These are phyloP conservation scores for Auriscalpium microsporum DNA, from an alignment of 768 basidiomycete species.

Conservation along the genomic window DNA sequence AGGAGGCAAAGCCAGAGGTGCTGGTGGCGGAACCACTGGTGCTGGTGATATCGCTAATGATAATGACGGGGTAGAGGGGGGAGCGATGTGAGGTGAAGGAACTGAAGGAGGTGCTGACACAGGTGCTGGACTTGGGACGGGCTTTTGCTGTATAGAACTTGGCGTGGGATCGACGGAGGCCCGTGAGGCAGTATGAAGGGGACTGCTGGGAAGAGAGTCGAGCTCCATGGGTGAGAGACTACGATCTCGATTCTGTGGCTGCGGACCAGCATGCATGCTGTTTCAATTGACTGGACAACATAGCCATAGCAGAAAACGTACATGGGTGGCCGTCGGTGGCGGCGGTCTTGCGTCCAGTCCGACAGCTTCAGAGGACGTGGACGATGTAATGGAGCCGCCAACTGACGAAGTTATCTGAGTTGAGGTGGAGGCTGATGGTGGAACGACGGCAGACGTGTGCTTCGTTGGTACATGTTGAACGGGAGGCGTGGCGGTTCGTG, in stretches of 20 bases:
- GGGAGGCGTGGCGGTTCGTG: slow-evolving; percentile 6
- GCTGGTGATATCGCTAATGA: too few relatives aligned
- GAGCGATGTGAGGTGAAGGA: too few relatives aligned
- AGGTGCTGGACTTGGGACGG: background rate
- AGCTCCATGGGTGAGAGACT: slow-evolving; percentile 59
- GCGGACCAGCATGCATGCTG: background rate
- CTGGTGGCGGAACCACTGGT: too few relatives aligned
- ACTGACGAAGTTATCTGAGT: background rate
- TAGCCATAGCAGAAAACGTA: background rate
- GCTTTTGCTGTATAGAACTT: slow-evolving; percentile 5
- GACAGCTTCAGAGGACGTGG: too few relatives aligned
- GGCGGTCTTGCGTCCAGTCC: too few relatives aligned
- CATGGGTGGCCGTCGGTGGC: background rate
- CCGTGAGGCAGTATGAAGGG: slow-evolving; percentile 18
- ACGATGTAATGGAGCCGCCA: background rate
- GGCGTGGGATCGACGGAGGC: background rate
- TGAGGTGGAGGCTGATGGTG: background rate
- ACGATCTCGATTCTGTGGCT: slow-evolving; percentile 28
- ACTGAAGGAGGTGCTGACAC: background rate
- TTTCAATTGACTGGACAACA: too few relatives aligned
- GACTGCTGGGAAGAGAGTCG: slow-evolving; percentile 37
- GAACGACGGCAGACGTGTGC: background rate
- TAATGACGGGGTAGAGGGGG: too few relatives aligned
- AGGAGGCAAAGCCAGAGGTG: too few relatives aligned
- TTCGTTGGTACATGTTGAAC: background rate